Evolutionary conservation across 2,329 filamentous ascomycete species (phyloP), one percentile per base, ranked within the genome.

Genomic region (Furcasterigmium sp.): DNA sequence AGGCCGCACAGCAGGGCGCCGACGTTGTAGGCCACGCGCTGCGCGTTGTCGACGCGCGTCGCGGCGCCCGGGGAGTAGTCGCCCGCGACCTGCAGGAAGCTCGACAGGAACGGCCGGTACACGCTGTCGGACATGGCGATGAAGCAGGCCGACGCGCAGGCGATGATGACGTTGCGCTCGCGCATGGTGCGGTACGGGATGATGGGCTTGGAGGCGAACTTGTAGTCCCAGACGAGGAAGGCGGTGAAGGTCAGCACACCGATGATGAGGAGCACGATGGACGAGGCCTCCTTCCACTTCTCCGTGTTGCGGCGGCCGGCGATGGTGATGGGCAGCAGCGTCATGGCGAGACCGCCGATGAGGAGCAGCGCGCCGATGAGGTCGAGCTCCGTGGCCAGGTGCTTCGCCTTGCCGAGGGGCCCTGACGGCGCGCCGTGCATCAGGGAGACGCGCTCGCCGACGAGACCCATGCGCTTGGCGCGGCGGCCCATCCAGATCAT

Each of bases 61-160:
- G 65, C 59, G 7, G 60, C 53, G 1, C 59, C 64, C 0, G 64
- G 54, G 3, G 53, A 56, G 17, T 62, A 67, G 6, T 57, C 54
- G 1, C 59, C 63, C 13, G 62, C 63, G 3, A 68, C 63, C 39
- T 66, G 63, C 0, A 68, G 57, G 34, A 64, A 68, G 35, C 64
- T 68, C 0, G 63, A 61, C 37, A 67, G 67, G 48, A 68, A 67
- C 2, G 65, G 53, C 1, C 61, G 60, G 42, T 67, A 68, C 23
- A 62, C 51, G 2, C 61, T 61, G 36, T 69, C 65, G 2, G 68
- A 60, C 2, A 67, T 44, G 1, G 61, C 26, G 15, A 35, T 35
- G 23, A 11, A 7, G 14, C 36, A 38, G 28, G 28, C 37, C 15
- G 25, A 29, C 7, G 23, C 26, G 28, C 64, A 67, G 2, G 65